Evolutionary conservation across 2,329 filamentous ascomycete genomes (phyloP), one percentile per base, ranked within the genome.

Genomic region (Ceratocystis colombiana): DNA sequence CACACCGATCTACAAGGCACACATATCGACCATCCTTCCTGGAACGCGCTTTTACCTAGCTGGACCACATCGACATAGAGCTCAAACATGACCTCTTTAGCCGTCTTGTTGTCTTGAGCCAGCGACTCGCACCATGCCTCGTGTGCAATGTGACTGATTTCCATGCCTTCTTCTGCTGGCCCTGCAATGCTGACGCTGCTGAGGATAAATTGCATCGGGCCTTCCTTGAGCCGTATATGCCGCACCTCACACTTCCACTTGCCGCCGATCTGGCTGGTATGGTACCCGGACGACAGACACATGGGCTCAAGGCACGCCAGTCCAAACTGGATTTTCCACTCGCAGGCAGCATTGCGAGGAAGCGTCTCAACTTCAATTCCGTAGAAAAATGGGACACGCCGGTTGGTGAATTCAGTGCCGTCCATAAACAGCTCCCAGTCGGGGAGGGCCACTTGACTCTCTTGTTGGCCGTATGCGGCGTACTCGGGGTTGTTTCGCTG

Each of bases 311-410:
- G 68, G 28, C 70, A 67, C 8, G 74, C 73, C 5, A 88, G 74
- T 0, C 89, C 88, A 2, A 84, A 73, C 67, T 87, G 82, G 1
- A 81, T 86, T 70, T 89, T 87, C 92, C 93, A 99, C 77, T 99
- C 94, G 10, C 96, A 84, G 46, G 80, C 79, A 33, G 88, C 87
- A 17, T 78, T 79, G 22, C 89, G 83, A 0, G 94, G 94, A 12
- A 99, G 79, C 70, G 86, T 83, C 55, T 86, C 81, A 1, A 96
- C 88, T 72, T 94, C 85, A 0, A 85, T 87, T 0, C 87, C 82
- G 72, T 94, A 88, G 71, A 92, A 81, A 0, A 87, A 87, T 1
- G 91, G 87, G 1, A 82, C 70, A 22, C 72, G 74, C 2, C 69
- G 71, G 25, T 73, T 70, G 68, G 75, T 71, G 70, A 74, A 76